Evolutionary conservation across 371 early-diverging fungal species (phyloP).

Genomic region (Funneliformis caledonium): DNA sequence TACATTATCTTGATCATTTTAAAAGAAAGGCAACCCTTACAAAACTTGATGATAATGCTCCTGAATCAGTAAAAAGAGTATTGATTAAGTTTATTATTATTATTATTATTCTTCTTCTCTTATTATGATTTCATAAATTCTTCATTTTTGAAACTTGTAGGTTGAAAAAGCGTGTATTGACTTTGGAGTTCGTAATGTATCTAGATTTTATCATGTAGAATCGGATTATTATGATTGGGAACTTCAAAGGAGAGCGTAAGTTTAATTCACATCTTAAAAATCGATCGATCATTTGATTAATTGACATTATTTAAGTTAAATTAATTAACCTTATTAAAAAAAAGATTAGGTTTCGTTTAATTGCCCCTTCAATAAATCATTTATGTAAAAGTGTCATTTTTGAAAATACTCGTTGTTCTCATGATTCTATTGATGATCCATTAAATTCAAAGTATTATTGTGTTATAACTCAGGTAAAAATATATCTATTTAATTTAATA

Average conservation of each 20-base stretch:
- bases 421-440: constrained; percentile 49
- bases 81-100: too few relatives aligned
- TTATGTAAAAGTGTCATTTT: constrained; percentile 83
- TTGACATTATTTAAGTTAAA: not conserved
- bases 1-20: constrained; percentile 28
- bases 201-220: constrained; percentile 63
- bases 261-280: not conserved
- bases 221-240: constrained; percentile 78
- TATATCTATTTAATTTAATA: not conserved
- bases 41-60: constrained; percentile 2
- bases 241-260: constrained; percentile 68
- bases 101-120: not conserved
- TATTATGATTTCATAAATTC: not conserved
- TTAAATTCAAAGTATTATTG: constrained; percentile 55
- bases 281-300: too few relatives aligned
- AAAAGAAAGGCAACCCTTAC: constrained; percentile 8
- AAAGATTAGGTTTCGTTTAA: constrained; percentile 55
- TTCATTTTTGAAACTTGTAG: constrained; percentile 38
- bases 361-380: constrained; percentile 71
- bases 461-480: constrained; percentile 62
- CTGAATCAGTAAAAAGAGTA: constrained; percentile 31
- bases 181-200: constrained; percentile 44
- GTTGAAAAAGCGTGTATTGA: constrained; percentile 45
- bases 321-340: not conserved
- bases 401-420: constrained; percentile 76